Conservation (phyloP, 257 asterid genomes). For the Solanum habrochaites region DNA sequence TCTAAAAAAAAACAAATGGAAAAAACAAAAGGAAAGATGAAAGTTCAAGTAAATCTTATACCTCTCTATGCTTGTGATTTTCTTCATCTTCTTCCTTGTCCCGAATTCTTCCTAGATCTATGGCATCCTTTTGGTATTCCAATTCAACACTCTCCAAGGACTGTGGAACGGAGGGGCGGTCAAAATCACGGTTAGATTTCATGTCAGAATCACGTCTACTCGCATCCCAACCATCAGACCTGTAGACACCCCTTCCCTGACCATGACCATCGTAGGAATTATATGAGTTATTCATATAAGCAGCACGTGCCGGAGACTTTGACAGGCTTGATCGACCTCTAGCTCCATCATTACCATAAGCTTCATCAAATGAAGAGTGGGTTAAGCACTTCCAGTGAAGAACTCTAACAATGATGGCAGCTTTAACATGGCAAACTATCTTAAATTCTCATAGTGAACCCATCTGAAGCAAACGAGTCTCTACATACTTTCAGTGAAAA, state of each 20-base stretch:
- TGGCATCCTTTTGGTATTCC: slow-evolving; percentile 63
- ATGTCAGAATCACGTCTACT: slow-evolving; percentile 48
- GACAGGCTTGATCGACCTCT: slow-evolving; percentile 75
- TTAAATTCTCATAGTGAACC: slow-evolving; percentile 53
- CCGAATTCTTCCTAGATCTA: slow-evolving; percentile 78
- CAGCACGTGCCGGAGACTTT: slow-evolving; percentile 67
- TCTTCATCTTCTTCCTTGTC: slow-evolving; percentile 98
- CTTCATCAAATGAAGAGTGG: slow-evolving; percentile 93
- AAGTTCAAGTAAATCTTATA: slow-evolving; percentile 12
- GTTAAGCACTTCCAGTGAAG: slow-evolving; percentile 72
- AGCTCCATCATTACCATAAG: slow-evolving; percentile 91
- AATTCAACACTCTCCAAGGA: slow-evolving; percentile 72
- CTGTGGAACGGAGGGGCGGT: slow-evolving; percentile 40
- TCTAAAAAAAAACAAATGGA: background rate
- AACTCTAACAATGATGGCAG: slow-evolving; percentile 66
- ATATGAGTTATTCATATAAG: slow-evolving; percentile 38
- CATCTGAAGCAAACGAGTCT: slow-evolving; percentile 59
- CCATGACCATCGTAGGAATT: slow-evolving; percentile 51
- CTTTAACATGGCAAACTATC: slow-evolving; percentile 74
- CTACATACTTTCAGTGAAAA: slow-evolving; percentile 53
- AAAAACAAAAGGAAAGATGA: background rate
- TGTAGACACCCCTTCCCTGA: slow-evolving; percentile 55
- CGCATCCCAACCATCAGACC: slow-evolving; percentile 58
- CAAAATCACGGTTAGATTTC: slow-evolving; percentile 40
- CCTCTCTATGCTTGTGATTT: slow-evolving; percentile 88